These are phyloP conservation scores for Solanum sejunctum DNA, from an alignment of 257 asterid species.

Conservation along the genomic window DNA sequence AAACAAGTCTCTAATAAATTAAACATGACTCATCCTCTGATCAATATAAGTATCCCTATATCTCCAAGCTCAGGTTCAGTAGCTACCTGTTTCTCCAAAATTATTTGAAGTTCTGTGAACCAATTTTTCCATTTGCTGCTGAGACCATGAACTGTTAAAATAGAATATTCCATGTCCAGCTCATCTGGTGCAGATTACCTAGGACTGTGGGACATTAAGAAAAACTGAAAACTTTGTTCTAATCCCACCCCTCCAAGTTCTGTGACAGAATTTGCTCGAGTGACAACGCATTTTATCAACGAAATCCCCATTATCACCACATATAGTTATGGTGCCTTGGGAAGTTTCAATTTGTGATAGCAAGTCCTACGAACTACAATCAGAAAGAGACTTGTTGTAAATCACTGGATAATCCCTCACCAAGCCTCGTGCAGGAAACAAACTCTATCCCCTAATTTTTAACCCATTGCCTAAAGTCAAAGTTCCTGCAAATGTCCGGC, in stretches of 20 bases:
- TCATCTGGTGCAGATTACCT: conserved; percentile 27
- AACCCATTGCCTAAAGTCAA: background rate
- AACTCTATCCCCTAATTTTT: background rate
- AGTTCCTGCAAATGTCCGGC: conserved; percentile 2
- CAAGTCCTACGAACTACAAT: background rate
- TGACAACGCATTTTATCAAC: background rate
- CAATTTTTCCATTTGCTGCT: background rate
- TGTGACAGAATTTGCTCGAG: conserved; percentile 15
- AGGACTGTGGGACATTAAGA: conserved; percentile 44
- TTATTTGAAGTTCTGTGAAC: background rate
- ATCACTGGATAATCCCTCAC: background rate
- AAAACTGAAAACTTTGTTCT: conserved; percentile 20
- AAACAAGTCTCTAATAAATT: background rate
- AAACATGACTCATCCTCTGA: background rate
- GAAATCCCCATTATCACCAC: background rate
- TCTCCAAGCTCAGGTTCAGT: background rate
- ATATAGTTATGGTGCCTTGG: background rate
- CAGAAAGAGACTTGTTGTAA: background rate
- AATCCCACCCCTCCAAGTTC: conserved; percentile 32
- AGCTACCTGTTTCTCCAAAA: background rate
- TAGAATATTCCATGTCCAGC: background rate
- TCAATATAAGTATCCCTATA: background rate
- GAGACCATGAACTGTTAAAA: background rate
- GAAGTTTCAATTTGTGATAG: background rate
- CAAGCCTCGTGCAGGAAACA: background rate